Evolutionary conservation across 1,139 yeast genomes (phyloP).

Genomic region (Nematodospora anomalae): DNA sequence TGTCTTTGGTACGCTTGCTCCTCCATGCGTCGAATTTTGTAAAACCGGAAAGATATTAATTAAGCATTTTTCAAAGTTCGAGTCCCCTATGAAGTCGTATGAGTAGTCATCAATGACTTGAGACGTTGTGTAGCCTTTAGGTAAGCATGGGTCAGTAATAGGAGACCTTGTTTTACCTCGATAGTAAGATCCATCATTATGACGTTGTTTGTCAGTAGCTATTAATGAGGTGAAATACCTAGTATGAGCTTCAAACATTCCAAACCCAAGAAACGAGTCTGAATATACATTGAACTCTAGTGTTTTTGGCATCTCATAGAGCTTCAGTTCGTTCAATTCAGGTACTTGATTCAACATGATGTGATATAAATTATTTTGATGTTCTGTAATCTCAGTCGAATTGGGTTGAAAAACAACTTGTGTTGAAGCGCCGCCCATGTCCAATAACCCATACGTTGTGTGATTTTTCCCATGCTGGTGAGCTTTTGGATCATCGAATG

Average conservation of each 20-base stretch:
- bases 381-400: constrained; percentile 52
- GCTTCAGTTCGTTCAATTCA: constrained; percentile 1
- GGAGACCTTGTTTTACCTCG: constrained; percentile 25
- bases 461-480: constrained; percentile 55
- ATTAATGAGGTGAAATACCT: constrained; percentile 45
- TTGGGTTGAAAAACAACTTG: constrained; percentile 80
- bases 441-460: constrained; percentile 70
- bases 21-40: constrained; percentile 31
- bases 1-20: constrained; percentile 11
- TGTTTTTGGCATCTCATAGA: constrained; percentile 18
- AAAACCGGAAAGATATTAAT: constrained; percentile 55
- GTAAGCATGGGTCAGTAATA: constrained; percentile 63
- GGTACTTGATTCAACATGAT: constrained; percentile 49
- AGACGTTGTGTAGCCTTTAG: constrained; percentile 40
- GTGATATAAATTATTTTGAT: constrained; percentile 53
- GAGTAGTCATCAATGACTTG: constrained; percentile 24
- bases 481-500: constrained; percentile 49
- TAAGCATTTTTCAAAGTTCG: constrained; percentile 59
- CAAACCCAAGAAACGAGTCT: constrained; percentile 74
- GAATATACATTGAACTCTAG: constrained; percentile 58
- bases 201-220: constrained; percentile 21
- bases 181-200: constrained; percentile 15
- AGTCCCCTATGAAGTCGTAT: constrained; percentile 54
- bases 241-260: constrained; percentile 67
- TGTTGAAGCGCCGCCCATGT: constrained; percentile 89